These are phyloP conservation scores for Huntiella moniliformis DNA, from an alignment of 2,329 filamentous ascomycete genomes.

Conservation along the genomic window DNA sequence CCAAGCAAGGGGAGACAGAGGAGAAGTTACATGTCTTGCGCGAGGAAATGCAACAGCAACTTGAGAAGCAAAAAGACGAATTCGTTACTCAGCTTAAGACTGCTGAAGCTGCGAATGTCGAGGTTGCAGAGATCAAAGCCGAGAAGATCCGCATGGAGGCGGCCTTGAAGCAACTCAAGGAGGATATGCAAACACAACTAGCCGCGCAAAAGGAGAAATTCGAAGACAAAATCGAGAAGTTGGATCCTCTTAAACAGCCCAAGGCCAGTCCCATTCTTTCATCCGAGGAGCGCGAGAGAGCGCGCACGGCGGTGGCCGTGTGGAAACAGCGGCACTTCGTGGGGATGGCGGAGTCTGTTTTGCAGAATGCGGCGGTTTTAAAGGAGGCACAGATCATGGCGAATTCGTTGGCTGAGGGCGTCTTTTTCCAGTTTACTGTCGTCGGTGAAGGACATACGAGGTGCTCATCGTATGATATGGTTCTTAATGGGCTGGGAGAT, in stretches of 20 bases:
- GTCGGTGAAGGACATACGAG: slow-evolving; percentile 75
- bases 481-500: slow-evolving; percentile 77
- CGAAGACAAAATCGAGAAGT: slow-evolving; percentile 63
- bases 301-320: slow-evolving; percentile 45
- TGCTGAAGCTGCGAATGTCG: slow-evolving; percentile 55
- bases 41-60: slow-evolving; percentile 65
- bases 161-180: slow-evolving; percentile 56
- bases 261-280: slow-evolving; percentile 46
- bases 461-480: slow-evolving; percentile 90
- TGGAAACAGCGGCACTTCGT: slow-evolving; percentile 82
- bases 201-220: slow-evolving; percentile 68
- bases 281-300: slow-evolving; percentile 52
- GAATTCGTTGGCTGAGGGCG: slow-evolving; percentile 80
- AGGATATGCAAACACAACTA: slow-evolving; percentile 76
- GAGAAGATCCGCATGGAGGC: slow-evolving; percentile 79
- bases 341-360: slow-evolving; percentile 76
- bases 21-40: slow-evolving; percentile 55
- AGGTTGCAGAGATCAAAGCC: slow-evolving; percentile 64
- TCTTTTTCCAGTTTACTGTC: slow-evolving; percentile 88
- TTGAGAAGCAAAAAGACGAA: slow-evolving; percentile 71
- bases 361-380: slow-evolving; percentile 70
- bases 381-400: slow-evolving; percentile 98
- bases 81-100: slow-evolving; percentile 60
- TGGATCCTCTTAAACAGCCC: slow-evolving; percentile 44
- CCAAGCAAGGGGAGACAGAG: slow-evolving; percentile 57